Percentiles rank a stretch among this genome's conserved stretches.
These are phyloP conservation scores for Fusarium nodosum DNA, from an alignment of 2,329 filamentous ascomycete genomes.

Conservation along the genomic window DNA sequence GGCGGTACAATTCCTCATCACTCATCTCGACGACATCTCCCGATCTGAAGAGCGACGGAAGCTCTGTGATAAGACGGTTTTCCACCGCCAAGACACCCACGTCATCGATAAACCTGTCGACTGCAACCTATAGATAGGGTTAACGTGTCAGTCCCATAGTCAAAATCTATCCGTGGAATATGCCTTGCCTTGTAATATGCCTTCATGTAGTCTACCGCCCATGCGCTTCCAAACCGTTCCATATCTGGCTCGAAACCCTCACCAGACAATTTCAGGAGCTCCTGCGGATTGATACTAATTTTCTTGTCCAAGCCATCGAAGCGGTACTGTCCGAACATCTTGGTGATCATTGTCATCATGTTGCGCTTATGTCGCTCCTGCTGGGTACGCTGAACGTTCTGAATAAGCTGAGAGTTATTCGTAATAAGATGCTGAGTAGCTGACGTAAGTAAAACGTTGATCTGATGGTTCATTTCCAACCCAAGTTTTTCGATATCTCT, in stretches of 20 bases:
- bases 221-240: constrained; percentile 47
- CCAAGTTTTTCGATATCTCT: neutral
- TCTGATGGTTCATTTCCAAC: neutral
- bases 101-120: constrained; percentile 32
- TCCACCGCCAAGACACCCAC: constrained; percentile 2
- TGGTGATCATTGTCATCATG: constrained; percentile 4
- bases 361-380: constrained; percentile 11
- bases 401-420: neutral
- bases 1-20: neutral
- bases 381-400: constrained; percentile 1
- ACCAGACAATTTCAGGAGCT: neutral
- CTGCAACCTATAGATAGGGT: constrained; percentile 5
- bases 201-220: constrained; percentile 56
- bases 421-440: neutral
- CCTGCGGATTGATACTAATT: neutral
- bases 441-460: neutral
- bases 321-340: constrained; percentile 6
- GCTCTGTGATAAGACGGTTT: constrained; percentile 4
- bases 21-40: neutral
- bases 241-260: constrained; percentile 45
- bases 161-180: accelerated
- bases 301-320: constrained; percentile 9
- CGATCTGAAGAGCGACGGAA: constrained; percentile 4
- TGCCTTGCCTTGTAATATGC: constrained; percentile 59
- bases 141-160: neutral